These are phyloP conservation scores for Pythium periplocum DNA, from an alignment of 352 stramenopile species.

Conservation along the genomic window DNA sequence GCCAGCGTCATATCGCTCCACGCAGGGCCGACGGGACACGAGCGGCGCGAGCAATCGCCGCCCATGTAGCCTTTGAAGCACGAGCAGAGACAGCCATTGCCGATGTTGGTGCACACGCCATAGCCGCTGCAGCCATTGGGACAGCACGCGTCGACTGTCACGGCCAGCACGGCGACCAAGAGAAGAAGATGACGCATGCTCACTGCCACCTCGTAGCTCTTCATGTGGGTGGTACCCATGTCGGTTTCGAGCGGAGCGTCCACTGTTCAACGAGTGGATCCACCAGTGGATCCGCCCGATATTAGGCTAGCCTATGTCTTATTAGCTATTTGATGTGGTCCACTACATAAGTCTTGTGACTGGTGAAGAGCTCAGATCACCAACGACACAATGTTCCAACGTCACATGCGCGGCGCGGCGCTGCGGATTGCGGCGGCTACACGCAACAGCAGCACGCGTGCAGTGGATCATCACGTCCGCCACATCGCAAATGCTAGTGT, in stretches of 20 bases:
- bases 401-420: too few relatives aligned
- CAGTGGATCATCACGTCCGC: too few relatives aligned
- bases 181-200: too few relatives aligned
- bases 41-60: slow-evolving; percentile 87
- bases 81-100: slow-evolving; percentile 67
- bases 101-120: slow-evolving; percentile 48
- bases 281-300: too few relatives aligned
- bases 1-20: slow-evolving; percentile 55
- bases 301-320: too few relatives aligned
- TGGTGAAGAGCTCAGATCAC: neutral
- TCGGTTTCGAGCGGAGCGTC: too few relatives aligned
- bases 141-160: slow-evolving; percentile 30
- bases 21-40: slow-evolving; percentile 36
- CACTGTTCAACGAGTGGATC: too few relatives aligned
- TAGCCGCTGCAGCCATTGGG: slow-evolving; percentile 57
- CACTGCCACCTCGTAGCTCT: too few relatives aligned
- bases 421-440: too few relatives aligned
- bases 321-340: slow-evolving; percentile 4
- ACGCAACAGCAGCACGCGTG: too few relatives aligned
- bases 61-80: slow-evolving; percentile 86
- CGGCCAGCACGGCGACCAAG: slow-evolving; percentile 6
- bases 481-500: too few relatives aligned
- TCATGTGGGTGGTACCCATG: too few relatives aligned
- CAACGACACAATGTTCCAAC: neutral
- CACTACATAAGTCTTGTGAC: slow-evolving; percentile 1